Evolutionary conservation across 805 yeast genomes (phyloP), one percentile per base, ranked within the genome.

Genomic region (Spathaspora passalidarum): DNA sequence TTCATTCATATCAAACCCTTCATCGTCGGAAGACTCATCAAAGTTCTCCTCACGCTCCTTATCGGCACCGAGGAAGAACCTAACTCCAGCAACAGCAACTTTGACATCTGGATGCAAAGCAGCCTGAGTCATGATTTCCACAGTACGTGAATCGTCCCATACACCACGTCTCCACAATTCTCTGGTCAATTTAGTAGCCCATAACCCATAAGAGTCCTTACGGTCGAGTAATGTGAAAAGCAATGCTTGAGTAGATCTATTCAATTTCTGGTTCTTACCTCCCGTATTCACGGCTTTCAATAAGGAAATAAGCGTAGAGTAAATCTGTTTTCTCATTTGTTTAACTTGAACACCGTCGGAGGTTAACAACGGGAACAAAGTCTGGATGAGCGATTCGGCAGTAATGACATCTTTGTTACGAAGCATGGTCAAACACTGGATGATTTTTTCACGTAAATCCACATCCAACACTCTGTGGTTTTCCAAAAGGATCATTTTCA

Each of bases 141-240:
- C 96, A 0, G 98, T 86, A 57, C 97, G 76, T 0, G 96, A 80
- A 63, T 94, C 99, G 64, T 90, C 97, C 99, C 99, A 94, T 48
- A 94, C 87, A 60, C 96, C 96, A 62, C 98, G 79, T 72, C 96
- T 80, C 99, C 99, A 94, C 43, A 94, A 72, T 65, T 94, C 98
- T 61, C 98, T 80, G 4, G 97, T 90, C 47, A 94, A 71, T 59
- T 89, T 91, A 2, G 97, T 88, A 6, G 98, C 97, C 97, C 98
- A 94, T 19, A 94, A 69, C 32, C 97, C 97, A 56, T 86, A 88
- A 38, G 74, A 59, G 35, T 88, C 78, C 49, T 86, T 81, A 62
- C 87, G 83, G 53, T 89, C 96, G 38, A 94, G 71, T 52, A 92
- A 72, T 56, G 88, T 88, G 74, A 94, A 92, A 43, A 96, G 77